Conservation (phyloP, 1,139 yeast genomes). For the Sugiyamaella japonica region DNA sequence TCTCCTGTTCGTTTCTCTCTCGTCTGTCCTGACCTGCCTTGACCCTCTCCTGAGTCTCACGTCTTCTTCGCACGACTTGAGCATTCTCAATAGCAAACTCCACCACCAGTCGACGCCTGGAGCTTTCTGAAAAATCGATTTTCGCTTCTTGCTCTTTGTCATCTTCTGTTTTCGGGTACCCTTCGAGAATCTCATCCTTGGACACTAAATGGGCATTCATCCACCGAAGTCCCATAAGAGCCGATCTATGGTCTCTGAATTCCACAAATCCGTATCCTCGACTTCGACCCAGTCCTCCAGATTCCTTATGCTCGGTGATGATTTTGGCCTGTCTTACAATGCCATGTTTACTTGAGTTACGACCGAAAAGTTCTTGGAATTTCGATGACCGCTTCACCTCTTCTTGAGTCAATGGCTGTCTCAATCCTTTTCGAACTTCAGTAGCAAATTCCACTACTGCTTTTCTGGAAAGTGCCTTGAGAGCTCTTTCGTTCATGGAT, state of each 20-base stretch:
- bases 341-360: slow-evolving; percentile 70
- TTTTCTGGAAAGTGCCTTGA: slow-evolving; percentile 89
- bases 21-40: slow-evolving; percentile 30
- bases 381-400: slow-evolving; percentile 79
- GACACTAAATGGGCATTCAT: slow-evolving; percentile 89
- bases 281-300: slow-evolving; percentile 85
- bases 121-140: slow-evolving; percentile 47
- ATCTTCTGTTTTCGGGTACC: slow-evolving; percentile 50
- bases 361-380: slow-evolving; percentile 55
- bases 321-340: slow-evolving; percentile 92
- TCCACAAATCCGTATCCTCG: slow-evolving; percentile 97
- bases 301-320: slow-evolving; percentile 85
- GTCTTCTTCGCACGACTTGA: slow-evolving; percentile 85
- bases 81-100: slow-evolving; percentile 97
- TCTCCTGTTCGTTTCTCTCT: slow-evolving; percentile 39
- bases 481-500: slow-evolving; percentile 81
- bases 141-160: slow-evolving; percentile 41
- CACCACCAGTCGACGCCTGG: slow-evolving; percentile 77
- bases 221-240: slow-evolving; percentile 97
- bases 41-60: slow-evolving; percentile 47
- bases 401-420: slow-evolving; percentile 89
- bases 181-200: slow-evolving; percentile 66
- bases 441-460: slow-evolving; percentile 96
- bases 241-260: slow-evolving; percentile 87
- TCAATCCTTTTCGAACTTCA: slow-evolving; percentile 69